These are phyloP conservation scores for Didymella glomerata DNA, from an alignment of 2,329 filamentous ascomycete genomes.

Conservation along the genomic window DNA sequence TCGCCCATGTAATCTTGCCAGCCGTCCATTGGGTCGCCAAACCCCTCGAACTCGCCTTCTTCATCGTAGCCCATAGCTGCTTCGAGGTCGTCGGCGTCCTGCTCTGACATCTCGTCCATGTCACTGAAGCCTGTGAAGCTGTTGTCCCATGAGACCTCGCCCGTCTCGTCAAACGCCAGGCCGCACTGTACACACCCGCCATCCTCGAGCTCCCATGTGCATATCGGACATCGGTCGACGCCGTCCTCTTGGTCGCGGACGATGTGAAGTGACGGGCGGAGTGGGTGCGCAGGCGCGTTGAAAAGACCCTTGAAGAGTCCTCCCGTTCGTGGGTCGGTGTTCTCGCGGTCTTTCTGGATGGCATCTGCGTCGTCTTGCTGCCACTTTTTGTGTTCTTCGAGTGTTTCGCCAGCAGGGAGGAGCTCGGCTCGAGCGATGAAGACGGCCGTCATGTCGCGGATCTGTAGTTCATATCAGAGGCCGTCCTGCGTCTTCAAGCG, in stretches of 20 bases:
- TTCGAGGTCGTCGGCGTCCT: slow-evolving; percentile 50
- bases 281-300: slow-evolving; percentile 40
- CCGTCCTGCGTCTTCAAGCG: no score
- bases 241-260: slow-evolving; percentile 67
- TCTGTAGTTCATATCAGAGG: slow-evolving; percentile 48
- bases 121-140: slow-evolving; percentile 56
- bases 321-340: slow-evolving; percentile 57
- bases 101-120: slow-evolving; percentile 54
- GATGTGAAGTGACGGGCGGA: slow-evolving; percentile 46
- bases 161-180: slow-evolving; percentile 60
- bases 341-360: slow-evolving; percentile 68
- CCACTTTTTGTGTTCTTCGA: slow-evolving; percentile 66
- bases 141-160: slow-evolving; percentile 49
- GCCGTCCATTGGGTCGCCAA: slow-evolving; percentile 42
- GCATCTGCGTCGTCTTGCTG: slow-evolving; percentile 67
- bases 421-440: slow-evolving; percentile 68
- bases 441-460: slow-evolving; percentile 70
- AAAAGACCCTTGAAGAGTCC: slow-evolving; percentile 72
- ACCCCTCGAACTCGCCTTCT: slow-evolving; percentile 46
- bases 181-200: slow-evolving; percentile 65
- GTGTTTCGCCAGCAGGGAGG: slow-evolving; percentile 69
- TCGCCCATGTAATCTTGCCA: slow-evolving; percentile 44
- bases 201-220: slow-evolving; percentile 70
- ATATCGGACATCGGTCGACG: slow-evolving; percentile 69
- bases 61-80: slow-evolving; percentile 55